Base-by-base conservation (phyloP, 2,329 filamentous ascomycete genomes). In the Cladosporium colombiae region DNA sequence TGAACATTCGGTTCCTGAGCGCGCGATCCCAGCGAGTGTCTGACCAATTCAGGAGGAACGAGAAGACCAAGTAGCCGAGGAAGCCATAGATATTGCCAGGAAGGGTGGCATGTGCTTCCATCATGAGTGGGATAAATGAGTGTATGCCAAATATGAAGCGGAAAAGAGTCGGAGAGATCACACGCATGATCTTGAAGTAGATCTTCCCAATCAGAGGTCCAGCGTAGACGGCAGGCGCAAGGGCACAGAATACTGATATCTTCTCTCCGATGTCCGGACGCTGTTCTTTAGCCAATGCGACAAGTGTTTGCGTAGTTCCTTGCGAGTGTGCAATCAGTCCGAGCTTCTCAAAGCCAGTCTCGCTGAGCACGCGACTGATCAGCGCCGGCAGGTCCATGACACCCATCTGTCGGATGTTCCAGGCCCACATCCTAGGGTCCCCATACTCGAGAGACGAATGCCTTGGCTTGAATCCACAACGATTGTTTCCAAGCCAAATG, bases 381-480 rank as follows among this genome's bases (percentile, higher is more conserved):
- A 97, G 83, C 0, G 93, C 93, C 0, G 93, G 85, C 2, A 98
- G 84, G 75, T 98, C 94, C 74, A 96, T 87, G 0, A 93, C 89
- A 3, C 93, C 94, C 91, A 97, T 96, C 74, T 97, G 92, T 0
- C 91, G 87, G 64, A 97, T 96, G 70, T 96, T 96, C 94, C 94
- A 98, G 49, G 89, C 88, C 94, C 94, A 97, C 91, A 97, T 96
- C 33, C 93, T 86, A 1, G 94, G 93, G 74, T 98, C 94, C 3
- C 81, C 81, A 70, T 90, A 88, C 2, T 86, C 79, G 46, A 97
- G 84, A 25, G 89, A 79, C 2, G 84, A 85, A 74, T 98, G 94
- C 69, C 88, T 86, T 0, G 94, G 93, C 0, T 85, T 81, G 78
- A 95, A 92, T 1, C 93, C 93, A 74, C 93, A 96, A 23, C 94